Conservation (phyloP, 1,139 yeast species). For the Saccharomyces hybrid region DNA sequence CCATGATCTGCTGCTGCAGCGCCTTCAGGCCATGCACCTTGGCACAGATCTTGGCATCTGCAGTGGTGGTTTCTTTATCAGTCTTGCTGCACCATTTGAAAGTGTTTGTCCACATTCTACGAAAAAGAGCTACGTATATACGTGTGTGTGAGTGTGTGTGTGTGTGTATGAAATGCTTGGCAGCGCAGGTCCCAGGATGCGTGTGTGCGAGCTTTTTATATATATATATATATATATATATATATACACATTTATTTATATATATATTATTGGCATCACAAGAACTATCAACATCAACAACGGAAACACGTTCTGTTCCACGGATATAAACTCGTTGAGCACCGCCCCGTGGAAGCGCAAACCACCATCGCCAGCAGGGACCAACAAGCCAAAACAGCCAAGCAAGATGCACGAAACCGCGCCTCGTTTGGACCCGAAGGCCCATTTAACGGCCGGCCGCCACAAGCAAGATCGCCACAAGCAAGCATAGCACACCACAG, state of each 20-base stretch:
- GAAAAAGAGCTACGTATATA: background rate
- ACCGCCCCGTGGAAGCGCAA: background rate
- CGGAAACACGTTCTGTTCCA: background rate
- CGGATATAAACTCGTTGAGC: background rate
- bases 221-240: too few species aligned
- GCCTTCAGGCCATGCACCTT: slow-evolving; percentile 7
- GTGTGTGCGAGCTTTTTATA: background rate
- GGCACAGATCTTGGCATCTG: slow-evolving; percentile 6
- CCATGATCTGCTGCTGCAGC: slow-evolving; percentile 16
- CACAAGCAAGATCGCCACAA: background rate
- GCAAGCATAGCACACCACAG: background rate
- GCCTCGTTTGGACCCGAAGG: slow-evolving; percentile 1
- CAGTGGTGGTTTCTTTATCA: background rate
- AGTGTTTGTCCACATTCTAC: background rate
- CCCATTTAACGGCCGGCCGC: slow-evolving; percentile 1
- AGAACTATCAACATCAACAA: background rate
- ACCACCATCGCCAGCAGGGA: background rate
- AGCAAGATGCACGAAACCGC: background rate
- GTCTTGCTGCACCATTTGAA: slow-evolving; percentile 4
- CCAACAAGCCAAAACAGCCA: background rate
- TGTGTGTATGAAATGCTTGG: too few species aligned
- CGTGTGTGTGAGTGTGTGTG: background rate
- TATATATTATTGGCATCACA: background rate
- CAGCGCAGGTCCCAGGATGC: background rate
- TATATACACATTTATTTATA: too few species aligned